Percentiles rank a stretch among this genome's conserved stretches.
Evolutionary conservation across 1,139 yeast species (phyloP).

Genomic region (Pichia sp.): DNA sequence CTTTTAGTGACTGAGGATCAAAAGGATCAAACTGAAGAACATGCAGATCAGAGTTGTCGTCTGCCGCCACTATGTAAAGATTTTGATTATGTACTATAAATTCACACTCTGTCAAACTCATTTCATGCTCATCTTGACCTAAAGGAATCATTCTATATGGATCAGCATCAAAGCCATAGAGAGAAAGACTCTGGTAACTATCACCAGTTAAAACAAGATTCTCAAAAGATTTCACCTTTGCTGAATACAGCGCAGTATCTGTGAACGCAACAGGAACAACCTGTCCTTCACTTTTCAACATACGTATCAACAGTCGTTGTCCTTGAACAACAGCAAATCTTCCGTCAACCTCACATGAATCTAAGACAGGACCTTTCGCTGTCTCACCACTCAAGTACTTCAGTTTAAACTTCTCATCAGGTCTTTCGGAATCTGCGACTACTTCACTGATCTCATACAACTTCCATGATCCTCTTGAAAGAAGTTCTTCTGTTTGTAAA

Average conservation of each 20-base stretch:
- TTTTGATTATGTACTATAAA: slow-evolving; percentile 68
- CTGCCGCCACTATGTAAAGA: slow-evolving; percentile 61
- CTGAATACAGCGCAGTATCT: slow-evolving; percentile 73
- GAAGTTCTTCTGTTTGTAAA: slow-evolving; percentile 74
- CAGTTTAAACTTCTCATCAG: slow-evolving; percentile 75
- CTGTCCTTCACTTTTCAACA: slow-evolving; percentile 61
- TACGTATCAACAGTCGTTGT: slow-evolving; percentile 75
- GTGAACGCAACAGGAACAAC: slow-evolving; percentile 90
- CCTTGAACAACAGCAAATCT: slow-evolving; percentile 83
- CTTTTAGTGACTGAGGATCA: slow-evolving; percentile 74
- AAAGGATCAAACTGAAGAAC: slow-evolving; percentile 87
- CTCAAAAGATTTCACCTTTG: slow-evolving; percentile 77
- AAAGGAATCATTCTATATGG: slow-evolving; percentile 80
- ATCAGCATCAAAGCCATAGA: slow-evolving; percentile 90
- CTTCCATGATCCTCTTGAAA: slow-evolving; percentile 74
- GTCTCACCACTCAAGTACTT: slow-evolving; percentile 71
- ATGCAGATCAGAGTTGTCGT: slow-evolving; percentile 62
- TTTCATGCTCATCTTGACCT: slow-evolving; percentile 63
- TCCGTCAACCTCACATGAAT: slow-evolving; percentile 77
- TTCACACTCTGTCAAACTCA: slow-evolving; percentile 58
- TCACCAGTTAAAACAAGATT: slow-evolving; percentile 77
- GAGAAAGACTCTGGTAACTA: slow-evolving; percentile 68
- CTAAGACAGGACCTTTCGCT: slow-evolving; percentile 78
- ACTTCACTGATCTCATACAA: slow-evolving; percentile 72
- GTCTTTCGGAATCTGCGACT: slow-evolving; percentile 84